Conservation (phyloP, 1,284 basidiomycete genomes). For the Naganishia sp. region DNA sequence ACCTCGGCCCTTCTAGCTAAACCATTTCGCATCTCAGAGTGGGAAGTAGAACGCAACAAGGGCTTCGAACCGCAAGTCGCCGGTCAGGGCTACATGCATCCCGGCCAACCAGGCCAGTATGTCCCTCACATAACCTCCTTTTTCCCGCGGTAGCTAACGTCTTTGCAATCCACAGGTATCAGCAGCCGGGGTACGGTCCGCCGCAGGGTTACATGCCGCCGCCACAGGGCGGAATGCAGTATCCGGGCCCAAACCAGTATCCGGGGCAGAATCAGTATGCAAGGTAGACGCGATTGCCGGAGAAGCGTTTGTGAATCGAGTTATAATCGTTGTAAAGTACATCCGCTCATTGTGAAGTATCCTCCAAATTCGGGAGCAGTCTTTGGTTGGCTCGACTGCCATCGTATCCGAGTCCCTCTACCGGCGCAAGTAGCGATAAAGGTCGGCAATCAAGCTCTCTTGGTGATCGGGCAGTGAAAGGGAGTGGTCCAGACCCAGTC, state of each 20-base stretch:
- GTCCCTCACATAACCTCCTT: neutral
- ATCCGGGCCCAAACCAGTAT: neutral
- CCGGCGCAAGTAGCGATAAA: no score
- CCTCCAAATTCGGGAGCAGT: no score
- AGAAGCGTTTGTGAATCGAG: neutral
- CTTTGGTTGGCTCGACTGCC: no score
- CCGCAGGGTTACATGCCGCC: conserved; percentile 28
- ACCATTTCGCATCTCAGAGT: neutral
- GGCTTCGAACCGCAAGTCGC: conserved; percentile 26
- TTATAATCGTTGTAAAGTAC: neutral
- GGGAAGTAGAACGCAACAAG: conserved; percentile 26
- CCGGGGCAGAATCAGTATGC: neutral
- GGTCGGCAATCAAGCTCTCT: no score
- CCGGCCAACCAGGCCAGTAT: conserved; percentile 22
- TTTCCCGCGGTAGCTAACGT: neutral
- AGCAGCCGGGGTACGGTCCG: conserved; percentile 27
- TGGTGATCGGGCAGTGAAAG: no score
- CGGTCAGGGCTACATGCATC: conserved; percentile 21
- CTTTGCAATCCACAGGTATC: neutral
- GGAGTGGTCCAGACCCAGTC: no score
- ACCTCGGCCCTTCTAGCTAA: neutral
- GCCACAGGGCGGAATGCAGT: conserved; percentile 22
- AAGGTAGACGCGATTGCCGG: neutral
- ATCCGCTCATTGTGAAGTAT: no score
- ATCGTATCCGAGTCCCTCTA: no score